Conservation (phyloP, 768 basidiomycete species). For the Psilocybe azurescens region DNA sequence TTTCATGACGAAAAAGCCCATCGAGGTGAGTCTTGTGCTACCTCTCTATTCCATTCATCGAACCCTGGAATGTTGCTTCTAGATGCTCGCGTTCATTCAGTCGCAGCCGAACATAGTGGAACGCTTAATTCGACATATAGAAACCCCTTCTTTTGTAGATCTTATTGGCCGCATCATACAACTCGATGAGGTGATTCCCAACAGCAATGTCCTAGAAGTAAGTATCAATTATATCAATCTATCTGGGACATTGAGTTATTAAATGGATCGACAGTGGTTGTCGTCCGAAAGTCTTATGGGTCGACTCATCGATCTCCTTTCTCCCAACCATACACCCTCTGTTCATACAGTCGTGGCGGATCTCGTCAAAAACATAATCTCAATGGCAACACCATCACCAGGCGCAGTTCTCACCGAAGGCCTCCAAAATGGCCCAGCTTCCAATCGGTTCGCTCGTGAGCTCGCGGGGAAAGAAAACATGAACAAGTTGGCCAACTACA, state of each 20-base stretch:
- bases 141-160: conserved; percentile 91
- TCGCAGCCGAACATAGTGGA: conserved; percentile 82
- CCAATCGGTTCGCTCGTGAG: conserved; percentile 89
- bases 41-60: conserved; percentile 27
- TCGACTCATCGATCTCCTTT: conserved; percentile 80
- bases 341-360: conserved; percentile 90
- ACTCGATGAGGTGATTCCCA: conserved; percentile 83
- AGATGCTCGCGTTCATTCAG: conserved; percentile 96
- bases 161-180: conserved; percentile 90
- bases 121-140: conserved; percentile 83
- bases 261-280: conserved; percentile 68
- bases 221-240: conserved; percentile 39
- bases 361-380: conserved; percentile 92
- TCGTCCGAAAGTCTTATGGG: conserved; percentile 84
- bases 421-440: conserved; percentile 71
- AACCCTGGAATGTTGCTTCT: conserved; percentile 32
- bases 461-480: conserved; percentile 78
- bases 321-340: conserved; percentile 74
- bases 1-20: conserved; percentile 87
- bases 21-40: conserved; percentile 68
- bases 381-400: conserved; percentile 89
- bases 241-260: conserved; percentile 14
- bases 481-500: conserved; percentile 74
- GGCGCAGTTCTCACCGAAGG: conserved; percentile 74
- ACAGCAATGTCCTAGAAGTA: conserved; percentile 87